Evolutionary conservation across 129 eudicot species (phyloP).

Genomic region (Ambrosia trifida): DNA sequence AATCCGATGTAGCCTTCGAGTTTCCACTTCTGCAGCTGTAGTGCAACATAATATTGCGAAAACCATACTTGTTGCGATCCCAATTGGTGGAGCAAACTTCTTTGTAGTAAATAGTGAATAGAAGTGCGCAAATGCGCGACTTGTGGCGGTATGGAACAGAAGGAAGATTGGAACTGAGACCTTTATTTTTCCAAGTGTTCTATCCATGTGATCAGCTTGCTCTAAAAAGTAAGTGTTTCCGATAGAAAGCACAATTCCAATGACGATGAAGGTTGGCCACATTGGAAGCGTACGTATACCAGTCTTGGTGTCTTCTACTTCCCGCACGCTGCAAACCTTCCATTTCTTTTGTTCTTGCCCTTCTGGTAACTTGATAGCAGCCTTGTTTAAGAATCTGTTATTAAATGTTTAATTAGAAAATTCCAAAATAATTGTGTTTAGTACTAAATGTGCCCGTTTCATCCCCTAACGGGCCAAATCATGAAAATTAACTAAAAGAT

Average conservation of each 20-base stretch:
- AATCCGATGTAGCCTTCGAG: constrained; percentile 36
- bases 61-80: constrained; percentile 43
- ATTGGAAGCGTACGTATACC: constrained; percentile 60
- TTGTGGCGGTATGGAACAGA: constrained; percentile 13
- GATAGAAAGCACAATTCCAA: constrained; percentile 55
- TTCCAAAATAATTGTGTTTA: not conserved
- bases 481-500: too few species aligned
- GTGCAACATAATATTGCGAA: constrained; percentile 54
- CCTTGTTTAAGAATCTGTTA: constrained; percentile 65
- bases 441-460: too few species aligned
- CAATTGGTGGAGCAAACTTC: constrained; percentile 34
- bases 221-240: constrained; percentile 58
- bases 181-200: constrained; percentile 33
- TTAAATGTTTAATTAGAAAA: too few species aligned
- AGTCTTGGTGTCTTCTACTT: constrained; percentile 64
- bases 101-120: constrained; percentile 17
- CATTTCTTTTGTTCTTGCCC: constrained; percentile 36
- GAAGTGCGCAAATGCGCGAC: constrained; percentile 26
- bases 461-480: too few species aligned
- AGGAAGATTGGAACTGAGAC: constrained; percentile 30
- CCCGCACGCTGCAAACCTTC: constrained; percentile 60
- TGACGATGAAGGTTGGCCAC: constrained; percentile 64
- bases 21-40: constrained; percentile 57
- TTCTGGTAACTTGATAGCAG: constrained; percentile 49
- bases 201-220: constrained; percentile 36